Base-by-base conservation (phyloP, 2,329 filamentous ascomycete species). In the Raffaelea albimanens region DNA sequence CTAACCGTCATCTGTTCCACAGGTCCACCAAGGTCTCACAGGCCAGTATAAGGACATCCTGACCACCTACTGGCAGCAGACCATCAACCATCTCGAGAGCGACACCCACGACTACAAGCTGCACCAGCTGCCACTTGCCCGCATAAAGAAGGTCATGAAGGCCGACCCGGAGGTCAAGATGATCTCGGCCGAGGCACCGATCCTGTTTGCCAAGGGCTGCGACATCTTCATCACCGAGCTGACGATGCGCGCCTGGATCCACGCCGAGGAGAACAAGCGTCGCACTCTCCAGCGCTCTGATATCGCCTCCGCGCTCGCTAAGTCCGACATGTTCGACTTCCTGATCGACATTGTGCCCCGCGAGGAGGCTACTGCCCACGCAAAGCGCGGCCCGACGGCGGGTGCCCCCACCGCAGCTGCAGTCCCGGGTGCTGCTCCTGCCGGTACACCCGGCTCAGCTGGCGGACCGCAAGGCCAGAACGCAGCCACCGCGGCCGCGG, bases 81-180 rank as follows among this genome's bases (percentile, higher is more conserved):
- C 90, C 53, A 95, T 98, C 69, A 91, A 85, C 56, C 89, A 95
- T 64, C 80, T 98, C 50, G 93, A 98, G 69, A 87, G 79, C 51
- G 93, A 97, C 59, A 88, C 85, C 43, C 93, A 98, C 66, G 93
- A 98, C 67, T 98, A 97, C 76, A 98, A 98, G 69, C 79, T 97
- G 48, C 93, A 98, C 65, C 93, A 97, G 65, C 76, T 98, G 36
- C 93, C 93, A 2, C 76, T 98, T 38, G 93, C 93, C n/a, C 85
- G 93, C 47, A 98, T 98, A 71, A 98, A 98, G 75, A 98, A 98
- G 67, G 93, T 98, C 56, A 98, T 98, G 93, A 98, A 98, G 70
- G 93, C 93, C 1, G 93, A 98, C 57, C 93, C 93, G 0, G 93
- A 98, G 60, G 93, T 98, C 43, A 98, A 98, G 73, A 98, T 98